Base-by-base conservation (phyloP, 2,329 filamentous ascomycete species). In the Colletotrichum chlorophyti region DNA sequence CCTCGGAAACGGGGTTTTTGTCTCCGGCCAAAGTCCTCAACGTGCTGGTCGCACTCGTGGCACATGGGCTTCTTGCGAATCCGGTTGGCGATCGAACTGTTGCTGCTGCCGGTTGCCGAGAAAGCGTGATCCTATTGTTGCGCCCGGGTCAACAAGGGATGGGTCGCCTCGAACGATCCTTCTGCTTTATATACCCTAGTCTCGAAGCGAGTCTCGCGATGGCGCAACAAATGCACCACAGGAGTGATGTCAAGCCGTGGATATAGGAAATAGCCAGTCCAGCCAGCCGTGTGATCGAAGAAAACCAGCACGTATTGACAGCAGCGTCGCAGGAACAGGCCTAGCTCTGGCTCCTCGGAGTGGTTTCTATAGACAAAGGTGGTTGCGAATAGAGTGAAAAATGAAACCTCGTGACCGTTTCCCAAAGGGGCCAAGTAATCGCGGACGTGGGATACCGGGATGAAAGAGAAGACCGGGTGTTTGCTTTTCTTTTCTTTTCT, bases 391-490 rank as follows among this genome's bases (percentile, higher is more conserved):
- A 12, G 32, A 58, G 52, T 29, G 32, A 38, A 14, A n/a, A 47
- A 60, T 60, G 57, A 11, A 19, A 60, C 57, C 52, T 58, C 34
- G 57, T 60, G 57, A 60, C 45, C 32, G n/a, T n/a, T 19, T 58
- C 27, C 52, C 45, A 47, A 60, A 58, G 14, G 24, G 55, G 53
- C 15, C 5, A 21, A 29, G 31, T 27, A 23, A 21, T 21, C 15
- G 34, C 54, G 54, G 54, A 59, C 23, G 34, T 12, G 24, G 23
- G n/a, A 35, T 14, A 5, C 55, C 55, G 54, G 42, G 35, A 27
- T 37, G 21, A 21, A 47, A 12, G 23, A 19, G 21, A 37, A 19
- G 21, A 37, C 6, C 15, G 34, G 27, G 5, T 31, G n/a, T 24
- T 35, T 6, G 6, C 21, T 7, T 32, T 21, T 26, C 7, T 29